These are phyloP conservation scores for Cyphellophora attinorum DNA, from an alignment of 2,329 filamentous ascomycete genomes.

Conservation along the genomic window DNA sequence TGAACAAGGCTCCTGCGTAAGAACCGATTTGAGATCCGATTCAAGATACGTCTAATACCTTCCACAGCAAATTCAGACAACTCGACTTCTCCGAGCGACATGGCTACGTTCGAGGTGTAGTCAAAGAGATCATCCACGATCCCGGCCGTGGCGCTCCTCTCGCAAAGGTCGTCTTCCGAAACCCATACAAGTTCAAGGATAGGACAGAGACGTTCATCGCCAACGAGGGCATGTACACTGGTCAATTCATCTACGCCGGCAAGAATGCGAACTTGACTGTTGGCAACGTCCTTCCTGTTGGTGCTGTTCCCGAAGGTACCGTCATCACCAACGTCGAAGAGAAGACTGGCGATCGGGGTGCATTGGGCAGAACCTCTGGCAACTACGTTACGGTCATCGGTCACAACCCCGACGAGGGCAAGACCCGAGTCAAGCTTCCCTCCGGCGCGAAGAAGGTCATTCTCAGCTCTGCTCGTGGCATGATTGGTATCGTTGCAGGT, in stretches of 20 bases:
- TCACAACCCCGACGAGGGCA: conserved; percentile 98
- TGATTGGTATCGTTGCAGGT: conserved; percentile 99
- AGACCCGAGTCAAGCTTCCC: conserved; percentile 99
- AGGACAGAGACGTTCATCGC: conserved; percentile 99
- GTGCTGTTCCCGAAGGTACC: conserved; percentile 96
- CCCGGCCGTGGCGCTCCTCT: conserved; percentile 95
- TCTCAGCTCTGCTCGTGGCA: conserved; percentile 82
- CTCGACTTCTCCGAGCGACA: conserved; percentile 96
- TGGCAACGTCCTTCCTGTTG: conserved; percentile 93
- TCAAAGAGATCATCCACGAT: conserved; percentile 99
- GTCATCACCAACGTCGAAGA: conserved; percentile 99
- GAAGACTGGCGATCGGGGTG: conserved; percentile 94
- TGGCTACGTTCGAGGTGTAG: conserved; percentile 62
- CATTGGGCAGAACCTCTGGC: conserved; percentile 91
- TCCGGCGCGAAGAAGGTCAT: conserved; percentile 99
- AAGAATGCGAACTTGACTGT: conserved; percentile 97
- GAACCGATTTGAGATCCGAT: too few relatives aligned
- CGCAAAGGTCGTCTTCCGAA: conserved; percentile 92
- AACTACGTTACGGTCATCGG: conserved; percentile 99
- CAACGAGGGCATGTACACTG: conserved; percentile 99
- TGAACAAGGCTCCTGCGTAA: conserved; percentile 93
- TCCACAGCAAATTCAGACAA: conserved; percentile 77
- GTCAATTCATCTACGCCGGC: conserved; percentile 99
- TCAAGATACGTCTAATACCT: too few relatives aligned
- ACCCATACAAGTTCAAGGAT: conserved; percentile 97